These are phyloP conservation scores for Botryotinia convoluta DNA, from an alignment of 2,329 filamentous ascomycete genomes.

Conservation along the genomic window DNA sequence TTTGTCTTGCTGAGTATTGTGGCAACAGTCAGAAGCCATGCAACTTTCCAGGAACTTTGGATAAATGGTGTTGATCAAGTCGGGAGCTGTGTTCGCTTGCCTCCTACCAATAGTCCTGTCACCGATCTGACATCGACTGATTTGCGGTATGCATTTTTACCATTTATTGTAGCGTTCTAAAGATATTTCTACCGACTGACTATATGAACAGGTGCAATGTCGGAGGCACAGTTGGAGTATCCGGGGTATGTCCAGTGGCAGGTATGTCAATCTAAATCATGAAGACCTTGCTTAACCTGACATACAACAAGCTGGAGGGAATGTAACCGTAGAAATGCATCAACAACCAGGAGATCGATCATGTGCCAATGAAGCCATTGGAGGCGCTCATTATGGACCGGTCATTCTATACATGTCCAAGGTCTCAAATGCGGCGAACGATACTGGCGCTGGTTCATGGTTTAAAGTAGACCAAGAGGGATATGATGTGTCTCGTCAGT, in stretches of 20 bases:
- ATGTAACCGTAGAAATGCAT: constrained; percentile 58
- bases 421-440: constrained; percentile 47
- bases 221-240: constrained; percentile 39
- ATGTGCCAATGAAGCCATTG: constrained; percentile 50
- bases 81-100: constrained; percentile 49
- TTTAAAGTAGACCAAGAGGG: constrained; percentile 29
- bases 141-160: constrained; percentile 17
- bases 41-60: constrained; percentile 41
- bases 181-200: background rate
- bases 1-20: background rate
- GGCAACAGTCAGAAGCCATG: constrained; percentile 39
- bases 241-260: constrained; percentile 35
- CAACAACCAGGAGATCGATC: constrained; percentile 48
- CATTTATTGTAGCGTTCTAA: background rate
- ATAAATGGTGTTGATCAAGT: constrained; percentile 47
- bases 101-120: constrained; percentile 51
- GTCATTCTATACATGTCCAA: constrained; percentile 52
- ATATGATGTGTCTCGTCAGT: constrained; percentile 25
- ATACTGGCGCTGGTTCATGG: constrained; percentile 39
- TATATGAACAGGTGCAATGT: constrained; percentile 48
- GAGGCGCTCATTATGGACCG: constrained; percentile 53
- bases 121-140: constrained; percentile 47
- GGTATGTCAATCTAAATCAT: constrained; percentile 5
- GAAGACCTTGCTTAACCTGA: background rate
- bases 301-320: constrained; percentile 40